Evolutionary conservation across 352 stramenopile species (phyloP).

Genomic region (Pythium biforme): DNA sequence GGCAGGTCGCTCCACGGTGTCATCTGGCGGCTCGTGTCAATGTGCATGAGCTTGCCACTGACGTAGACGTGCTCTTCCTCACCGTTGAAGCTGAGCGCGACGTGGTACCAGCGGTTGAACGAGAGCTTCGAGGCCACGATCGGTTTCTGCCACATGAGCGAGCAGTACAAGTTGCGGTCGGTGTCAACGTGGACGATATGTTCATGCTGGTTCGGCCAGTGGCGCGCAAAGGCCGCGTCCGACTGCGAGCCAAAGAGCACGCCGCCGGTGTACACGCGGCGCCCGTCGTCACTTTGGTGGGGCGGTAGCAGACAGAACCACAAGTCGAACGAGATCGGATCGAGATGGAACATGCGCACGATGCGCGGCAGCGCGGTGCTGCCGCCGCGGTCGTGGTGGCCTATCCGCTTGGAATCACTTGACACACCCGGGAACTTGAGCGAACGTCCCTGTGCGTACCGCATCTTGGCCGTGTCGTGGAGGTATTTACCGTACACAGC

Average conservation of each 20-base stretch:
- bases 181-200: conserved; percentile 44
- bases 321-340: conserved; percentile 43
- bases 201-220: conserved; percentile 37
- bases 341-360: conserved; percentile 21
- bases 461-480: conserved; percentile 27
- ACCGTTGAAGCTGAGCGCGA: conserved; percentile 54
- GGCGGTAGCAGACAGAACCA: conserved; percentile 41
- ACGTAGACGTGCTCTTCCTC: conserved; percentile 49
- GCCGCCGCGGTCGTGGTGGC: conserved; percentile 15
- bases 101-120: conserved; percentile 64
- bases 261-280: conserved; percentile 26
- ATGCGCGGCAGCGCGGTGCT: conserved; percentile 17
- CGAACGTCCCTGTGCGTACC: conserved; percentile 22
- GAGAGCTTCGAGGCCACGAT: conserved; percentile 22
- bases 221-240: conserved; percentile 21
- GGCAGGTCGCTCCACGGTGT: conserved; percentile 41
- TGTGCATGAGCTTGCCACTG: conserved; percentile 52
- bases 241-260: conserved; percentile 50
- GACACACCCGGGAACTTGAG: conserved; percentile 21
- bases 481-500: conserved; percentile 21
- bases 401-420: conserved; percentile 16
- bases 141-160: conserved; percentile 35
- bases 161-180: conserved; percentile 46
- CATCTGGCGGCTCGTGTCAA: conserved; percentile 34
- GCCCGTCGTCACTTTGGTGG: conserved; percentile 6